These are phyloP conservation scores for Fraxinus excelsior DNA, from an alignment of 257 asterid genomes.

Conservation along the genomic window DNA sequence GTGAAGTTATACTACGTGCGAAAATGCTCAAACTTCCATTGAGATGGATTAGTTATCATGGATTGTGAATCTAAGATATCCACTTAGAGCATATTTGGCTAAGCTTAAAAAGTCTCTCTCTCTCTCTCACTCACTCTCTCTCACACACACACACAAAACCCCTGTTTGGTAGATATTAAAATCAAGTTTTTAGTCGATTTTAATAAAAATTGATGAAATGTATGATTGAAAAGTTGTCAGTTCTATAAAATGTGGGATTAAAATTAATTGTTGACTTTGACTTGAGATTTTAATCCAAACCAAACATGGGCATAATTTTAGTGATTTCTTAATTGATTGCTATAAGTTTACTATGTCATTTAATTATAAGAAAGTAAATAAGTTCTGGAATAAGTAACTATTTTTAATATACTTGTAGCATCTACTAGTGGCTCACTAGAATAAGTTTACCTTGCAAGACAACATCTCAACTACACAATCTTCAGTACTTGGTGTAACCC, in stretches of 20 bases:
- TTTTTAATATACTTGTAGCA: neutral
- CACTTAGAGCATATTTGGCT: neutral
- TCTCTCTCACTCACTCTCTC: neutral
- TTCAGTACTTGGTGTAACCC: constrained; percentile 57
- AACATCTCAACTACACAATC: constrained; percentile 72
- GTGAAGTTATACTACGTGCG: neutral
- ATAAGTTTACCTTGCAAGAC: constrained; percentile 71
- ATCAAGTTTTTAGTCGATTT: no score
- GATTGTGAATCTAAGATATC: neutral
- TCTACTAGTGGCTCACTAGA: no score
- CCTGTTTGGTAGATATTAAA: no score
- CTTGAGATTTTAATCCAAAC: no score
- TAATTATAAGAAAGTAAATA: neutral
- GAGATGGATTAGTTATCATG: no score
- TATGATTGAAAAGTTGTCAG: no score
- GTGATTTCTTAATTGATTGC: neutral
- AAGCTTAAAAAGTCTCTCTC: neutral
- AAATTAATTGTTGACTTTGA: no score
- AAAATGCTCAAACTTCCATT: neutral
- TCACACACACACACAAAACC: no score
- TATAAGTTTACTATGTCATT: neutral
- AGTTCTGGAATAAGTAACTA: neutral
- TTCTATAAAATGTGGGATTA: no score
- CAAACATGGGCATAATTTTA: neutral
- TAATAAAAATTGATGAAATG: no score